Conservation (phyloP, 2,329 filamentous ascomycete species). For the Periconia sp. region DNA sequence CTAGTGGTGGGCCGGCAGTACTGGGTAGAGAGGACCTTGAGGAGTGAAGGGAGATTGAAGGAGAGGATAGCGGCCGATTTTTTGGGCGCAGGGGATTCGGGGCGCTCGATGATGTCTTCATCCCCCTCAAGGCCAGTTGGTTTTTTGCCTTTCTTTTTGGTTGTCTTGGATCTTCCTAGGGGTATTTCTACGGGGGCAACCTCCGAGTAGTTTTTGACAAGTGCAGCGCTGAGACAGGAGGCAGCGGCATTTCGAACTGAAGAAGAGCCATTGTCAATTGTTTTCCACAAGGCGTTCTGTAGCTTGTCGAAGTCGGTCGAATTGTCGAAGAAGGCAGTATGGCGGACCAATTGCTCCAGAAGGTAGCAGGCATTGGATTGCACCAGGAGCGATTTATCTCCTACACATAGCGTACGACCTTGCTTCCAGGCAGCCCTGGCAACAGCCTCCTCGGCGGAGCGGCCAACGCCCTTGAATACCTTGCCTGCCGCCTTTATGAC, state of each 20-base stretch:
- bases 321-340: constrained; percentile 83
- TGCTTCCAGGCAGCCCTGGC: constrained; percentile 96
- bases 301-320: constrained; percentile 87
- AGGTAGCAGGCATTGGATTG: constrained; percentile 78
- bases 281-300: constrained; percentile 80
- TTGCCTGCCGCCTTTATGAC: constrained; percentile 75
- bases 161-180: constrained; percentile 57
- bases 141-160: constrained; percentile 73
- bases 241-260: constrained; percentile 83
- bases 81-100: constrained; percentile 74
- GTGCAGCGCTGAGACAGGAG: constrained; percentile 77
- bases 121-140: constrained; percentile 68
- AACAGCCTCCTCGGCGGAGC: constrained; percentile 78
- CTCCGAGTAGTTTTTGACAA: constrained; percentile 79
- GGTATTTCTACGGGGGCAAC: constrained; percentile 45
- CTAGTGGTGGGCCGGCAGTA: constrained; percentile 78
- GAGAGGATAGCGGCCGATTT: constrained; percentile 71
- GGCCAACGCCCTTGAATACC: constrained; percentile 72
- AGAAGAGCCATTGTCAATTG: constrained; percentile 74
- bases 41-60: constrained; percentile 74
- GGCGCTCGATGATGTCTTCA: constrained; percentile 66
- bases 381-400: constrained; percentile 82
- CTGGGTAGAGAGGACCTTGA: constrained; percentile 76
- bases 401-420: constrained; percentile 71
- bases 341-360: constrained; percentile 69